Evolutionary conservation across 345 rosid species (phyloP).

Genomic region (Citrus mangshanensis): DNA sequence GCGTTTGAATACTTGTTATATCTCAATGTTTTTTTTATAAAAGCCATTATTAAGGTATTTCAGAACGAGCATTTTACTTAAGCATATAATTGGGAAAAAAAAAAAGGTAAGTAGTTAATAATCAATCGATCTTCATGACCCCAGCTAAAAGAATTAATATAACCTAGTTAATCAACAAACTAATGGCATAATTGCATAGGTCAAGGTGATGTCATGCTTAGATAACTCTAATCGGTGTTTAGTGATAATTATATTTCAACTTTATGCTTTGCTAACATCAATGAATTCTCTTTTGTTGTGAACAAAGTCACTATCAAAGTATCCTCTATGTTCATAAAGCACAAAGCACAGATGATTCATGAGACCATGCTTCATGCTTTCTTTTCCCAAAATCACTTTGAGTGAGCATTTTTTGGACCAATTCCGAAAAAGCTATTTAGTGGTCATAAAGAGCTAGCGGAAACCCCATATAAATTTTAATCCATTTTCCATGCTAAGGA

Average conservation of each 20-base stretch:
- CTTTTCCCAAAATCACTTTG: conserved; percentile 2
- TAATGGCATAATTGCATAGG: not conserved
- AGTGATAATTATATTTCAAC: not conserved
- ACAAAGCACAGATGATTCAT: conserved; percentile 12
- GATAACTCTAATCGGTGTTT: not conserved
- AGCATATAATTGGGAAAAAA: too few species aligned
- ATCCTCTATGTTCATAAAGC: not conserved
- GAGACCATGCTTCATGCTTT: not conserved
- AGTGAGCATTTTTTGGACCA: not conserved
- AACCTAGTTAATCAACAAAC: not conserved
- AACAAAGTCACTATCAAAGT: conserved; percentile 18
- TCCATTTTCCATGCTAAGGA: not conserved
- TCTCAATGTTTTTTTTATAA: not conserved
- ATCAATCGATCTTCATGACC: not conserved
- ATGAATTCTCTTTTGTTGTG: not conserved
- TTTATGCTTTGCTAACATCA: not conserved
- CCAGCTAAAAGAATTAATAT: not conserved
- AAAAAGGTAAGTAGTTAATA: not conserved
- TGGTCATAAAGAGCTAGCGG: not conserved
- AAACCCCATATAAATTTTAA: not conserved
- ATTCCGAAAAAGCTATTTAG: not conserved
- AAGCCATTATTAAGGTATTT: too few species aligned
- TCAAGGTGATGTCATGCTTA: conserved; percentile 7
- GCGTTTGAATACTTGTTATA: not conserved
- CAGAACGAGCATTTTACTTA: too few species aligned